phyloP scores from a whole-genome alignment of 2,329 filamentous ascomycete species.

The Aspergillus pseudonomiae region DNA sequence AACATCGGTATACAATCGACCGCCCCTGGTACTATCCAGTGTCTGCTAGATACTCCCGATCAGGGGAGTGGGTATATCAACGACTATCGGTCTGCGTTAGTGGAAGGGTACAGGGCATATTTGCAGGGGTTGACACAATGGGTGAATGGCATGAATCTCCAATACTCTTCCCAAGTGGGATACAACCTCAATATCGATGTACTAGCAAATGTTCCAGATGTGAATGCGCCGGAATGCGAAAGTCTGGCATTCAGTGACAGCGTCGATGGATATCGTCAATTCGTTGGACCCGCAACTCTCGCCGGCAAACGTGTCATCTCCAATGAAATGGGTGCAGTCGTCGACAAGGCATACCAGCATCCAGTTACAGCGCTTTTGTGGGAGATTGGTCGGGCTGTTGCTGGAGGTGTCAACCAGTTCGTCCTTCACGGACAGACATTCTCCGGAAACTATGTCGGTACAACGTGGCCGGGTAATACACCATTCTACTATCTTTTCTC shows the following conservation, averaged over 20 bases:
- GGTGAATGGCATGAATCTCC: constrained; percentile 33
- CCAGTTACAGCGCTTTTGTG: constrained; percentile 36
- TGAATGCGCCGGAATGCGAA: constrained; percentile 45
- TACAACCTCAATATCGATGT: constrained; percentile 49
- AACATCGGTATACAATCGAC: constrained; percentile 12
- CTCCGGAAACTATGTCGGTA: constrained; percentile 46
- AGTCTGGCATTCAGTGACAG: constrained; percentile 36
- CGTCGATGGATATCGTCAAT: constrained; percentile 46
- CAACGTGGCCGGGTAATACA: constrained; percentile 53
- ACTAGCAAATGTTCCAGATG: constrained; percentile 34
- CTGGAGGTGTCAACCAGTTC: constrained; percentile 48
- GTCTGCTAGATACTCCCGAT: constrained; percentile 12
- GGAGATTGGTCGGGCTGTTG: constrained; percentile 43
- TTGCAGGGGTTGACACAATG: constrained; percentile 33
- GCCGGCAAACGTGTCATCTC: constrained; percentile 43
- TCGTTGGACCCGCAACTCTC: constrained; percentile 42
- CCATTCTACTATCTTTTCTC: constrained; percentile 48
- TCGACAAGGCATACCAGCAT: constrained; percentile 27
- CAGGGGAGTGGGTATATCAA: constrained; percentile 13
- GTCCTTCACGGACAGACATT: constrained; percentile 52
- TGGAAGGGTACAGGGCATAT: constrained; percentile 28
- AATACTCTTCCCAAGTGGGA: constrained; percentile 40
- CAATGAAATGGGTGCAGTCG: constrained; percentile 39
- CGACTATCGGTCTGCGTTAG: constrained; percentile 12
- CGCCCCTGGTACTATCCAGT: constrained; percentile 10